phyloP scores from a whole-genome alignment of 441 rosid species.

The Erodium moschatum region DNA sequence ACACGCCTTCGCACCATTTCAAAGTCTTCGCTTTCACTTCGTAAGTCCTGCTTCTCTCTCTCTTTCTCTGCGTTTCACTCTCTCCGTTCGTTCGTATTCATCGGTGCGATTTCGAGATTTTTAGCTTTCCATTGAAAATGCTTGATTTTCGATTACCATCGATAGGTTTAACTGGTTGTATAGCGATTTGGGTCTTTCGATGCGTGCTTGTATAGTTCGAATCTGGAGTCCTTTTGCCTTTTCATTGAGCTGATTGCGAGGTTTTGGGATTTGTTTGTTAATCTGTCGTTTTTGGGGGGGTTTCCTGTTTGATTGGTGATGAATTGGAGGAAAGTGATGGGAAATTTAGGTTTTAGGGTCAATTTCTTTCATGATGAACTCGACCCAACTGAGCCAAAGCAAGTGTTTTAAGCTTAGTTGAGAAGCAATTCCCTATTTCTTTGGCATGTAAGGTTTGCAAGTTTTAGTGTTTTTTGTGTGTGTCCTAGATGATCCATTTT shows the following conservation, averaged over 20 bases:
- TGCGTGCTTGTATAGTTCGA: background rate
- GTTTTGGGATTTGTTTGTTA: background rate
- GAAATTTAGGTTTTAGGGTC: background rate
- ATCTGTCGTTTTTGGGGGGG: background rate
- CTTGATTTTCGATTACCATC: background rate
- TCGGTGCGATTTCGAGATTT: background rate
- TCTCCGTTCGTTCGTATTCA: background rate
- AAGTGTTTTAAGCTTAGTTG: no score
- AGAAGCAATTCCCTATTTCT: background rate
- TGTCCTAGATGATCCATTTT: background rate
- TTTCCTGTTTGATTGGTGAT: conserved; percentile 1
- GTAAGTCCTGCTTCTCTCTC: background rate
- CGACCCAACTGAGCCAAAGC: background rate
- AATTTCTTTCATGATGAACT: background rate
- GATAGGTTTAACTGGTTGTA: background rate
- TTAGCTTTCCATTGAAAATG: background rate
- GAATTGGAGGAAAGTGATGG: background rate
- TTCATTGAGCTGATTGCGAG: background rate
- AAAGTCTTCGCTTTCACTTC: conserved; percentile 2
- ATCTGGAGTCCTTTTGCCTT: background rate
- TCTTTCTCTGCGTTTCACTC: background rate
- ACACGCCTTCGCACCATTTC: conserved; percentile 2
- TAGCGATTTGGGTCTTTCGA: background rate
- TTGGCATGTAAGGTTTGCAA: background rate
- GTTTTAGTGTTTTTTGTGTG: background rate